These are phyloP conservation scores for Schizochytrium sp. DNA, from an alignment of 108 stramenopile species.

Conservation along the genomic window DNA sequence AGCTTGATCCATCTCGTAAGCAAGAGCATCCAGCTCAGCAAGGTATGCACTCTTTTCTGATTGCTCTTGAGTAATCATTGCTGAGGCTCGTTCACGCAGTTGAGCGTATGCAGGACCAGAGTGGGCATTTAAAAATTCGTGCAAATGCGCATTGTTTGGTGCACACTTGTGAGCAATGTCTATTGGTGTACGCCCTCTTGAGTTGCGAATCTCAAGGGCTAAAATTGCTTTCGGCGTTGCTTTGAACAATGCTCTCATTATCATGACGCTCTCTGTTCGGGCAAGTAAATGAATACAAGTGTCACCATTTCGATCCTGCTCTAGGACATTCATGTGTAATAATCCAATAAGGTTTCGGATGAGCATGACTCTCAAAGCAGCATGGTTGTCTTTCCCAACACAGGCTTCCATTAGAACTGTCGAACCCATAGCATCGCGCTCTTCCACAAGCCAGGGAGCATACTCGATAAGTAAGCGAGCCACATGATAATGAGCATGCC, in stretches of 20 bases:
- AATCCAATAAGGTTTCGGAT: background rate
- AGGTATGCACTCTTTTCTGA: background rate
- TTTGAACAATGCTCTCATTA: background rate
- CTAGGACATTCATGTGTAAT: background rate
- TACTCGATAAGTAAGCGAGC: background rate
- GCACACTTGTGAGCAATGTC: background rate
- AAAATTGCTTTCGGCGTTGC: background rate
- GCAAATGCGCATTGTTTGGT: background rate
- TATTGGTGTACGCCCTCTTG: constrained; percentile 4
- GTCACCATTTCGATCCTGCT: background rate
- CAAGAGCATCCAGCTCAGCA: background rate
- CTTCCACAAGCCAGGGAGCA: background rate
- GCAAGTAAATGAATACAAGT: constrained; percentile 44
- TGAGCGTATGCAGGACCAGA: background rate
- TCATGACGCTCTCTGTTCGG: background rate
- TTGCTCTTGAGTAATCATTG: background rate
- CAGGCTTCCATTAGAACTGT: constrained; percentile 38
- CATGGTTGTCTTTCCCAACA: background rate
- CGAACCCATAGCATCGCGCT: constrained; percentile 1
- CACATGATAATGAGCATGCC: background rate
- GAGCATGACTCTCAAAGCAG: background rate
- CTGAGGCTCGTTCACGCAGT: background rate
- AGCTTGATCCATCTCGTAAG: background rate
- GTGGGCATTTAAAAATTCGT: background rate
- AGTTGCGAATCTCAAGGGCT: background rate